A percentile compares a stretch with the other conserved stretches of the same genome.
Conservation (phyloP, 176 grass and related monocot genomes). For the Echinochloa phyllopogon region DNA sequence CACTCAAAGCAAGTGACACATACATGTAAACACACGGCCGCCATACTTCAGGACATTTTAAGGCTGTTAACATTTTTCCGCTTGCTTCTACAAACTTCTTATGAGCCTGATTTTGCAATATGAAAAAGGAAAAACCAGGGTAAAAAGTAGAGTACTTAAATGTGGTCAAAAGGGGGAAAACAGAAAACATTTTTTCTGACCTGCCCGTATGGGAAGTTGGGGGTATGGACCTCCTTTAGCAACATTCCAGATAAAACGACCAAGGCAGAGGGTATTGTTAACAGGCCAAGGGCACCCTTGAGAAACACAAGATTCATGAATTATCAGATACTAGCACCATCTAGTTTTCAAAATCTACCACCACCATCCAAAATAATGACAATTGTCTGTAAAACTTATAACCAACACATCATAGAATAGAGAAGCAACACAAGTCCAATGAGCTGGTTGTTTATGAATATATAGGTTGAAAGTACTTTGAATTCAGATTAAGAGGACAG, state of each 20-base stretch:
- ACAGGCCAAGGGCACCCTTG: conserved; percentile 81
- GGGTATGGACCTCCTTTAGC: conserved; percentile 60
- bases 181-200: conserved; percentile 32
- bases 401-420: conserved; percentile 1
- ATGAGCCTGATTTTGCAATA: conserved; percentile 57
- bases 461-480: not conserved
- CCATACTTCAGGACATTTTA: conserved; percentile 88
- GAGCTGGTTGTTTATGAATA: conserved; percentile 9
- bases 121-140: conserved; percentile 18
- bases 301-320: conserved; percentile 46
- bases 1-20: conserved; percentile 70
- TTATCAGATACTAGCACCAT: conserved; percentile 37
- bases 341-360: conserved; percentile 12
- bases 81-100: conserved; percentile 74
- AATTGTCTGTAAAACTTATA: conserved; percentile 2
- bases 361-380: conserved; percentile 5
- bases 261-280: conserved; percentile 68
- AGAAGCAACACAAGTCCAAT: conserved; percentile 20
- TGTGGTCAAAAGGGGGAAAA: not conserved
- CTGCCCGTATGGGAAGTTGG: conserved; percentile 65
- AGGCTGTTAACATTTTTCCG: conserved; percentile 64
- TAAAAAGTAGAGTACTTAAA: conserved; percentile 35
- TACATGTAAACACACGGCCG: conserved; percentile 90
- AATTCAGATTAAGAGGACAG: not conserved
- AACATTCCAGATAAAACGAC: conserved; percentile 74